Conservation (phyloP, 2,329 filamentous ascomycete species). For the Nemania serpens region DNA sequence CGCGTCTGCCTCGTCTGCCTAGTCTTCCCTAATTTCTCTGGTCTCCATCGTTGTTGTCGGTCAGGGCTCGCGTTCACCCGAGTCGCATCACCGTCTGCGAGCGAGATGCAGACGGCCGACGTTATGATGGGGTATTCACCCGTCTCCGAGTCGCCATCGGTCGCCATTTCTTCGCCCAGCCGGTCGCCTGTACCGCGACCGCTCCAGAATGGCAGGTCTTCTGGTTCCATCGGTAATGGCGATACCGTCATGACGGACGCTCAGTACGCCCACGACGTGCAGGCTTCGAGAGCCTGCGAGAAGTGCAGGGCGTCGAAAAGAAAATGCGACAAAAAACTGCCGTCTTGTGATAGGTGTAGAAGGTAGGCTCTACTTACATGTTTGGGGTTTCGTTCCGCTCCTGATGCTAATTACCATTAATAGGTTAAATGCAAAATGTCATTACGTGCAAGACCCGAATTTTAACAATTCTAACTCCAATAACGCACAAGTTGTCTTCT, state of each 20-base stretch:
- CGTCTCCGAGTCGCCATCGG: slow-evolving; percentile 34
- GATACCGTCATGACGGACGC: slow-evolving; percentile 22
- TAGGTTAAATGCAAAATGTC: slow-evolving; percentile 42
- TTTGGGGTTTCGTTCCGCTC: neutral
- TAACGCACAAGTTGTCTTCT: slow-evolving; percentile 37
- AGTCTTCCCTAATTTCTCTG: neutral
- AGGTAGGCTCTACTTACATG: slow-evolving; percentile 33
- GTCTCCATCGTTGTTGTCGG: neutral
- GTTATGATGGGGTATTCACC: slow-evolving; percentile 30
- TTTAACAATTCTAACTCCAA: slow-evolving; percentile 32
- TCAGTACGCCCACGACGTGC: slow-evolving; percentile 16
- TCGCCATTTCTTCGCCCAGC: slow-evolving; percentile 31
- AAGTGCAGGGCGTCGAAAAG: slow-evolving; percentile 43
- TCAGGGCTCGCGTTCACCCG: neutral
- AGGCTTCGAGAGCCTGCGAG: slow-evolving; percentile 41
- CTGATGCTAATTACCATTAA: slow-evolving; percentile 23
- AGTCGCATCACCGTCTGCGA: neutral
- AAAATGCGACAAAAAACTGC: slow-evolving; percentile 43
- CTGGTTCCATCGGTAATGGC: slow-evolving; percentile 20
- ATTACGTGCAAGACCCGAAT: slow-evolving; percentile 39
- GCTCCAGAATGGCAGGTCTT: slow-evolving; percentile 24
- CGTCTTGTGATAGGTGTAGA: slow-evolving; percentile 40
- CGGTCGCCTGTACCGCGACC: slow-evolving; percentile 32
- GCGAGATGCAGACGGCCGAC: slow-evolving; percentile 25
- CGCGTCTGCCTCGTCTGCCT: neutral